Percentiles rank a stretch among this genome's conserved stretches.
phyloP scores from a whole-genome alignment of 139 green algal genomes.

The Penium margaritaceum region DNA sequence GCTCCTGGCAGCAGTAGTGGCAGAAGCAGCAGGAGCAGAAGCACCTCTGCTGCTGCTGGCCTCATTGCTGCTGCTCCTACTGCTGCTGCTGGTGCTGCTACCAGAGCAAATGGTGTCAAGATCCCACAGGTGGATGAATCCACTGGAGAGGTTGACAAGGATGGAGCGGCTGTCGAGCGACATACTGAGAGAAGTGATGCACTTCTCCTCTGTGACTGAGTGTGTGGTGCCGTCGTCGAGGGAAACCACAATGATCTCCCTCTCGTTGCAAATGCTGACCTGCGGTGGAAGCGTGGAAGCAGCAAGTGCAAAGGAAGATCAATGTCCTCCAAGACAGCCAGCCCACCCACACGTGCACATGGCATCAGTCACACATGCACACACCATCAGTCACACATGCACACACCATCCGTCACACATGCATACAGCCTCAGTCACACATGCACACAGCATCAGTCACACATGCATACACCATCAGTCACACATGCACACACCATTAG shows the following conservation, averaged over 20 bases:
- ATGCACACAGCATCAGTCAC: not conserved
- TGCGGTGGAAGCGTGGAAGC: not conserved
- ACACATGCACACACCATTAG: not conserved
- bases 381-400: not conserved
- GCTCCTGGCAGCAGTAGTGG: too few relatives aligned
- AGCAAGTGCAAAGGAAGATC: too few relatives aligned
- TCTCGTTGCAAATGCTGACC: constrained; percentile 61
- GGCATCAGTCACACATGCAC: too few relatives aligned
- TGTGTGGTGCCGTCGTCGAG: constrained; percentile 53
- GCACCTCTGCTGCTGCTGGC: too few relatives aligned
- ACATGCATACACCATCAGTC: not conserved
- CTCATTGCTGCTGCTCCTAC: too few relatives aligned
- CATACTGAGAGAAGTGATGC: constrained; percentile 58
- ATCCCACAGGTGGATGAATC: constrained; percentile 49
- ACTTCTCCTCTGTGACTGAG: constrained; percentile 50
- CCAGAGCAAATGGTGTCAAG: too few relatives aligned
- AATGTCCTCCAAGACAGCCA: too few relatives aligned
- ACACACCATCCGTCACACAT: not conserved
- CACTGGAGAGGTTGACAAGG: constrained; percentile 48
- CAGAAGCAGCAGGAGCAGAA: too few relatives aligned
- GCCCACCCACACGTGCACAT: too few relatives aligned
- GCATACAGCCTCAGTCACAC: not conserved
- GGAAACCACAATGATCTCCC: constrained; percentile 54
- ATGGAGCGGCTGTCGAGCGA: constrained; percentile 57
- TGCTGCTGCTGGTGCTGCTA: not conserved